phyloP scores from a whole-genome alignment of 805 yeast species.

The Wickerhamia fluorescens region DNA sequence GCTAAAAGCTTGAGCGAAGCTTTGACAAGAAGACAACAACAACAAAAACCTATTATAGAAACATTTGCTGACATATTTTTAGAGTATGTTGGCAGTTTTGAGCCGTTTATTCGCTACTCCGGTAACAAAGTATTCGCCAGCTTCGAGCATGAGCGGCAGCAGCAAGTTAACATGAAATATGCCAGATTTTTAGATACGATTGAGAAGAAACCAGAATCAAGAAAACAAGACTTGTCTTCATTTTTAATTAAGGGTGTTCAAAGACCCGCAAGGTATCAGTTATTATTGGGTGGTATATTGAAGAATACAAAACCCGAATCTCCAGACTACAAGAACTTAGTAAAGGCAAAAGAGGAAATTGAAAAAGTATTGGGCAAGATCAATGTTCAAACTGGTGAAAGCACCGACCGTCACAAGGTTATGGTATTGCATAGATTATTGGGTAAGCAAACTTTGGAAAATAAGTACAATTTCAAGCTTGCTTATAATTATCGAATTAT shows the following conservation, averaged over 20 bases:
- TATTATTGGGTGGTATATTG: constrained; percentile 72
- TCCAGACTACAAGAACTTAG: constrained; percentile 62
- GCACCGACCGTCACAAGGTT: constrained; percentile 85
- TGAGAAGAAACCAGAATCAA: constrained; percentile 74
- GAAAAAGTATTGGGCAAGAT: constrained; percentile 70
- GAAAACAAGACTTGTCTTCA: constrained; percentile 87
- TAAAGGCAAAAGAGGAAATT: constrained; percentile 67
- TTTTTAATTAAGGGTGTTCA: constrained; percentile 93
- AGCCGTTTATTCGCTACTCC: constrained; percentile 88
- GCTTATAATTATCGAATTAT: constrained; percentile 76
- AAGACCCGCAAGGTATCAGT: constrained; percentile 89
- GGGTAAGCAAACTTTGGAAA: constrained; percentile 74
- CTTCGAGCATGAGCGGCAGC: constrained; percentile 90
- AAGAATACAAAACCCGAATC: constrained; percentile 75
- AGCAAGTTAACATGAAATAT: constrained; percentile 81
- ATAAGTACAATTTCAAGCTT: constrained; percentile 77
- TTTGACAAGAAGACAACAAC: constrained; percentile 74
- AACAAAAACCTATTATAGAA: constrained; percentile 73
- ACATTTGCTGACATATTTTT: constrained; percentile 83
- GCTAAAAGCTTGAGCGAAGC: constrained; percentile 86
- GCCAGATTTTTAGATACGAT: constrained; percentile 92
- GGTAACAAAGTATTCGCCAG: constrained; percentile 94
- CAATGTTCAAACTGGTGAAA: constrained; percentile 86
- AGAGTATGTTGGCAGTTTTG: constrained; percentile 79
- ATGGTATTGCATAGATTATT: constrained; percentile 55